These are phyloP conservation scores for Microdochium bolleyi DNA, from an alignment of 2,329 filamentous ascomycete genomes.

Conservation along the genomic window DNA sequence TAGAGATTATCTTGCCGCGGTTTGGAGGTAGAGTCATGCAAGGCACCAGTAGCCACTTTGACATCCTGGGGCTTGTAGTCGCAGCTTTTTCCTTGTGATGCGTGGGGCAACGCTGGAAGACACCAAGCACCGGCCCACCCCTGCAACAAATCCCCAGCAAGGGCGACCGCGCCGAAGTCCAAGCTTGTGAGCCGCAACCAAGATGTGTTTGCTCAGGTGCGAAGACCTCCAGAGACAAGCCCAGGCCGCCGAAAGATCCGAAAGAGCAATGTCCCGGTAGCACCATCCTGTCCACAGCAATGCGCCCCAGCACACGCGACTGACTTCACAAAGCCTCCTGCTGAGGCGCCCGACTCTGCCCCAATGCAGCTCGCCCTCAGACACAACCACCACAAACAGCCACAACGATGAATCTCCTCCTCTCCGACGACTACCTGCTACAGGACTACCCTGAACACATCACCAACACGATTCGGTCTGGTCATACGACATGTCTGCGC, in stretches of 20 bases:
- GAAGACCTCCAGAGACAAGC: background rate
- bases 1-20: background rate
- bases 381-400: background rate
- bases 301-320: background rate
- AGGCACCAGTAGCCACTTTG: background rate
- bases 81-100: background rate
- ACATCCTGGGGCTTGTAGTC: constrained; percentile 3
- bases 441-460: constrained; percentile 88
- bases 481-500: constrained; percentile 60
- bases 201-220: background rate
- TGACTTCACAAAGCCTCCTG: background rate
- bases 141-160: background rate
- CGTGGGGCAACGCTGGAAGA: background rate
- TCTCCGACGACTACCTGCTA: constrained; percentile 55
- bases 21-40: background rate
- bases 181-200: background rate
- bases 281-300: background rate
- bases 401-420: constrained; percentile 45
- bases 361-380: background rate
- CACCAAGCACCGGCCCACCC: background rate
- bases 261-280: background rate
- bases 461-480: constrained; percentile 73
- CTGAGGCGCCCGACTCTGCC: background rate
- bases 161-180: background rate
- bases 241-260: background rate